Conservation (phyloP, 768 basidiomycete species). For the Lyophyllum semitale region DNA sequence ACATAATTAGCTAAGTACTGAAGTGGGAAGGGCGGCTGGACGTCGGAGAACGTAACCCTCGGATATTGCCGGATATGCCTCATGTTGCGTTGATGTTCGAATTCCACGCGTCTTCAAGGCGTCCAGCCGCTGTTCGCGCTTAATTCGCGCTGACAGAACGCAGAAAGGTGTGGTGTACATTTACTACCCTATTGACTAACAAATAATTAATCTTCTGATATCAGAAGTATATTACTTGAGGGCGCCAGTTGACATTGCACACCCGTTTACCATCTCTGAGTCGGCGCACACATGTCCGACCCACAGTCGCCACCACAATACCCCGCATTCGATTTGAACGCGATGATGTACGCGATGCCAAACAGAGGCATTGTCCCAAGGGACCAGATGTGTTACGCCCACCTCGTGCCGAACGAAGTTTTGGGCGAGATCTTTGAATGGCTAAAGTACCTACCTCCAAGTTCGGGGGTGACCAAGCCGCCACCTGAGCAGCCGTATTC, state of each 20-base stretch:
- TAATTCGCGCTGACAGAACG: no score
- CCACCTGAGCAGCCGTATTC: no score
- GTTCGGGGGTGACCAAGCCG: no score
- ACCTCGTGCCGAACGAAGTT: slow-evolving; percentile 6
- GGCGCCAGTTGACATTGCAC: no score
- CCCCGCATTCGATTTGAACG: slow-evolving; percentile 2
- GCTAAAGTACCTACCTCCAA: not conserved
- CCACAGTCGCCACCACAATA: not conserved
- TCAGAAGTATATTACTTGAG: not conserved
- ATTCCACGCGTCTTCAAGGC: no score
- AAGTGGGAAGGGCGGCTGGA: no score
- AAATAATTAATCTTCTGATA: not conserved
- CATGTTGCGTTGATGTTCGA: no score
- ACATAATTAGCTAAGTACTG: no score
- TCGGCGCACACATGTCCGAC: not conserved
- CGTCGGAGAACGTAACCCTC: no score
- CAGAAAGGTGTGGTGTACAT: no score
- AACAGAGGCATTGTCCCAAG: not conserved
- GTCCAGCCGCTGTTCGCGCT: no score
- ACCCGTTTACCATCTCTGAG: not conserved
- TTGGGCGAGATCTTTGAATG: slow-evolving; percentile 5
- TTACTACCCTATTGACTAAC: not conserved
- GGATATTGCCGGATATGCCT: no score
- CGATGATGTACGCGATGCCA: slow-evolving; percentile 5
- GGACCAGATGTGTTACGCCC: not conserved